phyloP scores from a whole-genome alignment of 1,284 basidiomycete species.

The Sphagnurus paluster region DNA sequence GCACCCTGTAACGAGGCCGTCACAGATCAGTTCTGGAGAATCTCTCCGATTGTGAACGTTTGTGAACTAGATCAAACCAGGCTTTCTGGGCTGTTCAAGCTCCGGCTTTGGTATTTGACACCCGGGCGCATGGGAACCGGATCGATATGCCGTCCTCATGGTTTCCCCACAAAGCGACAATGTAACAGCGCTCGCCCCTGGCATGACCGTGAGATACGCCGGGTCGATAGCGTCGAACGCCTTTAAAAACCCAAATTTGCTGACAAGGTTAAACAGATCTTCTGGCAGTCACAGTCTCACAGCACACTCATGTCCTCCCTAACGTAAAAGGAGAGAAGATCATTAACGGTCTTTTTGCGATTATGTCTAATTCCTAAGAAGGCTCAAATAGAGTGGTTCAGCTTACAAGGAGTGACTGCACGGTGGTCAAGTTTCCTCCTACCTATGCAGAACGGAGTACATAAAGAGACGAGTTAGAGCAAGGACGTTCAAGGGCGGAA shows the following conservation, averaged over 20 bases:
- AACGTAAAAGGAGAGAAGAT: background rate
- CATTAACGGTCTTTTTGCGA: background rate
- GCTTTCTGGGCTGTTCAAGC: constrained; percentile 12
- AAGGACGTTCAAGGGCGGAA: no score
- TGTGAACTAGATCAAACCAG: constrained; percentile 27
- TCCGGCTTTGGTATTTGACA: constrained; percentile 12
- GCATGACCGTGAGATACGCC: constrained; percentile 3
- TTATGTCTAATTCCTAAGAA: constrained; percentile 1
- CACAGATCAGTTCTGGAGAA: constrained; percentile 15
- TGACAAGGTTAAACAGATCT: no score
- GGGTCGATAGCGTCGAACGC: no score
- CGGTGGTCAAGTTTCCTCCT: background rate
- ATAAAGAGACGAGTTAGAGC: no score
- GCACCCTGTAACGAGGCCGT: constrained; percentile 24
- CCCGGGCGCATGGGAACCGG: constrained; percentile 21
- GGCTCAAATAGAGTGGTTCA: constrained; percentile 1
- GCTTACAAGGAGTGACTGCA: background rate
- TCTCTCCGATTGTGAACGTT: constrained; percentile 1
- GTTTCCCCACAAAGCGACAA: background rate
- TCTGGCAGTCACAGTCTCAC: no score
- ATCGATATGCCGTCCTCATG: constrained; percentile 13
- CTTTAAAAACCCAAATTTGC: no score
- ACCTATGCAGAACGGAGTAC: no score
- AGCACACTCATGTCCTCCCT: background rate
- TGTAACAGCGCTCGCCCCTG: background rate